These are phyloP conservation scores for Nectriaceae sp. DNA, from an alignment of 2,329 filamentous ascomycete genomes.

Conservation along the genomic window DNA sequence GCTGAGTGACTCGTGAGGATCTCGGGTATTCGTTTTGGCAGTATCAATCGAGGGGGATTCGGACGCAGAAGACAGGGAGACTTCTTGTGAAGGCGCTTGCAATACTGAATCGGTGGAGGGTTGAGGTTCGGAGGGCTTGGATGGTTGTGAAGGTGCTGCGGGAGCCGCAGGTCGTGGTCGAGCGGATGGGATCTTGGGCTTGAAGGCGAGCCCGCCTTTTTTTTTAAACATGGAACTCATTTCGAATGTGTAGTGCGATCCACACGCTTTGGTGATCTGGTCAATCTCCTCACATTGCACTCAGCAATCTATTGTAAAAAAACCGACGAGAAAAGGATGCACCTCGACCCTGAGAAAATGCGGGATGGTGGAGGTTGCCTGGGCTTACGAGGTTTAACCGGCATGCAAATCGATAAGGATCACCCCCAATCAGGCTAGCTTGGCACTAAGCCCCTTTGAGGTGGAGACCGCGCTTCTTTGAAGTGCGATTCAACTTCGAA, in stretches of 20 bases:
- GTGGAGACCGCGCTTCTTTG: slow-evolving; percentile 37
- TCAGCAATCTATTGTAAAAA: too few relatives aligned
- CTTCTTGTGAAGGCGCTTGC: slow-evolving; percentile 7
- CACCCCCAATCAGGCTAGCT: slow-evolving; percentile 33
- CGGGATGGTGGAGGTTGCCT: slow-evolving; percentile 26
- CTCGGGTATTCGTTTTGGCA: too few relatives aligned
- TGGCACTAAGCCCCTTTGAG: slow-evolving; percentile 38
- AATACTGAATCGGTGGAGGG: slow-evolving; percentile 12
- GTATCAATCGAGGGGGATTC: background rate
- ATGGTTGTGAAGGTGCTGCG: slow-evolving; percentile 28
- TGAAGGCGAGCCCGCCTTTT: slow-evolving; percentile 62
- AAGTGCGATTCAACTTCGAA: slow-evolving; percentile 47
- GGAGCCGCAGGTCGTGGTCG: slow-evolving; percentile 52
- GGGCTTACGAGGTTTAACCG: slow-evolving; percentile 36
- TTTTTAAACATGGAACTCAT: slow-evolving; percentile 74
- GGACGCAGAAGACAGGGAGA: background rate
- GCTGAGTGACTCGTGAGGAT: too few relatives aligned
- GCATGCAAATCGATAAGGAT: slow-evolving; percentile 35
- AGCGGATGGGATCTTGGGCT: slow-evolving; percentile 65
- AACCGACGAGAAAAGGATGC: slow-evolving; percentile 25
- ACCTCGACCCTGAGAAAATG: slow-evolving; percentile 26
- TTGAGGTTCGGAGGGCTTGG: slow-evolving; percentile 20
- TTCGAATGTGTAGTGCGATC: slow-evolving; percentile 29
- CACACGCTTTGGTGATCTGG: slow-evolving; percentile 8
- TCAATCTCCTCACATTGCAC: slow-evolving; percentile 21